A percentile compares a stretch with the other conserved stretches of the same genome.
Conservation (phyloP, 2,329 filamentous ascomycete genomes). For the Elsinoe arachidis region DNA sequence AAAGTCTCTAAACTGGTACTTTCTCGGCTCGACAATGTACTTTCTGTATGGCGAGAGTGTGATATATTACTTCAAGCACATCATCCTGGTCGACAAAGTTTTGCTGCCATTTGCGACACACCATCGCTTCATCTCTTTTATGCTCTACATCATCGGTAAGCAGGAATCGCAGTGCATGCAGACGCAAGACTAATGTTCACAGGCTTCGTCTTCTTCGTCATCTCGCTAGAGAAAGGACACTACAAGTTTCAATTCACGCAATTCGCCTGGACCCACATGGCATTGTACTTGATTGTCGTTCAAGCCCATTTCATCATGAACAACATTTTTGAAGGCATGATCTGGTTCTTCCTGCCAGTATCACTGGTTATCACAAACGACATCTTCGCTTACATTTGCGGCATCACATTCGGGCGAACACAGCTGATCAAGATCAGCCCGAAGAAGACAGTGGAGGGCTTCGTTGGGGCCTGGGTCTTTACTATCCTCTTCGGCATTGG, state of each 20-base stretch:
- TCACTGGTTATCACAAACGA: slow-evolving; percentile 96
- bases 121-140: slow-evolving; percentile 97
- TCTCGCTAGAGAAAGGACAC: slow-evolving; percentile 85
- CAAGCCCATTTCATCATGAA: slow-evolving; percentile 99
- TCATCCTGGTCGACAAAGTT: slow-evolving; percentile 88
- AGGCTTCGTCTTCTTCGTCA: slow-evolving; percentile 98
- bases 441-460: slow-evolving; percentile 98
- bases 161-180: slow-evolving; percentile 16
- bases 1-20: slow-evolving; percentile 98
- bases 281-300: slow-evolving; percentile 91
- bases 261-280: slow-evolving; percentile 99
- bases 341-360: slow-evolving; percentile 97
- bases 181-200: background rate
- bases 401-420: slow-evolving; percentile 91
- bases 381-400: slow-evolving; percentile 96
- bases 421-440: slow-evolving; percentile 96
- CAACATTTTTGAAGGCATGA: slow-evolving; percentile 98
- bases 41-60: slow-evolving; percentile 98
- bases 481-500: slow-evolving; percentile 77
- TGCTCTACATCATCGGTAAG: slow-evolving; percentile 92
- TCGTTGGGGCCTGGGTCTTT: slow-evolving; percentile 92
- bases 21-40: slow-evolving; percentile 98
- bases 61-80: slow-evolving; percentile 99
- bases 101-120: slow-evolving; percentile 90
- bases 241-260: slow-evolving; percentile 99